These are phyloP conservation scores for Aspergillus amoenus DNA, from an alignment of 2,329 filamentous ascomycete genomes.

Conservation along the genomic window DNA sequence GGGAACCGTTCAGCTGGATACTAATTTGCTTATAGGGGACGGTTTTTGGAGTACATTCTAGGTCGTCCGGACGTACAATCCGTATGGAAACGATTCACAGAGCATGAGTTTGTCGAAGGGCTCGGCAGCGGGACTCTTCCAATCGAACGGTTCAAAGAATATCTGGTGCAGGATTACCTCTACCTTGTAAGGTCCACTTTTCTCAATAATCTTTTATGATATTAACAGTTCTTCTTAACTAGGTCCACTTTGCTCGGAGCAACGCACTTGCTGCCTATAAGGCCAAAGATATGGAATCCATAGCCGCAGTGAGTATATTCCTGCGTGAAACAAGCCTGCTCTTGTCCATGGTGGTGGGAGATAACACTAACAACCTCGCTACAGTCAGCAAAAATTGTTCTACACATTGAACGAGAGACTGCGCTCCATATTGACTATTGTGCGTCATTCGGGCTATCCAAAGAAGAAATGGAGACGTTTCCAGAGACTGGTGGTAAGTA, in stretches of 20 bases:
- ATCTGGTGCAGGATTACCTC: conserved; percentile 88
- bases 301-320: conserved; percentile 60
- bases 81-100: conserved; percentile 73
- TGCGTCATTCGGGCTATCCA: conserved; percentile 72
- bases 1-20: background rate
- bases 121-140: conserved; percentile 75
- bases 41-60: conserved; percentile 81
- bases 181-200: conserved; percentile 63
- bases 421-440: conserved; percentile 81
- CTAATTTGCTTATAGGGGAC: conserved; percentile 49
- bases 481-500: conserved; percentile 70
- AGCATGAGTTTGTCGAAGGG: conserved; percentile 78
- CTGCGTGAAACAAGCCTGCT: background rate
- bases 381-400: conserved; percentile 67
- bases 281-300: conserved; percentile 69
- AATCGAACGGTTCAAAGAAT: conserved; percentile 76
- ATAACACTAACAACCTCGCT: background rate
- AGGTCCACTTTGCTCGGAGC: conserved; percentile 85
- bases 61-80: conserved; percentile 69
- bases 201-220: background rate
- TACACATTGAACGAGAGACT: conserved; percentile 77
- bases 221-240: conserved; percentile 2
- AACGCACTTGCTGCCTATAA: conserved; percentile 87
- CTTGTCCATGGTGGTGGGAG: too few relatives aligned
- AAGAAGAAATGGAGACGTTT: conserved; percentile 68